Percentiles rank a stretch among this genome's conserved stretches.
phyloP scores from a whole-genome alignment of 75 land plant genomes.

The Pinus taeda region DNA sequence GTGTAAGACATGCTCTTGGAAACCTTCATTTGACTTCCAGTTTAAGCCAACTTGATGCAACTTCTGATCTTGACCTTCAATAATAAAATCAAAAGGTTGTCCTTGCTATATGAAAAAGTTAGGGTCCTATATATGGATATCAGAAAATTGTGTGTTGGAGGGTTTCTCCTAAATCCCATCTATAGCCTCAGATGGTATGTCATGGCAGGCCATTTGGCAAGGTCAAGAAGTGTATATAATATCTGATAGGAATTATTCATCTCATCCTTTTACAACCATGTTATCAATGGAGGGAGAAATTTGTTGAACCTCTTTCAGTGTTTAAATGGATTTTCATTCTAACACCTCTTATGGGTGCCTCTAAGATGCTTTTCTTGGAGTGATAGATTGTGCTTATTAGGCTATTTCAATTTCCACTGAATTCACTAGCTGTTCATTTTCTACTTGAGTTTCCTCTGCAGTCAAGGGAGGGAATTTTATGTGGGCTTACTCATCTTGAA shows the following conservation, averaged over 20 bases:
- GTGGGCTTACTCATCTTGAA: too few relatives aligned
- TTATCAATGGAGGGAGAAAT: too few relatives aligned
- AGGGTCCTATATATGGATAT: background rate
- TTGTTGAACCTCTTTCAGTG: too few relatives aligned
- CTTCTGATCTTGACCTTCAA: background rate
- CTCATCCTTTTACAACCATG: background rate
- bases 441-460: too few relatives aligned
- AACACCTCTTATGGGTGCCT: too few relatives aligned
- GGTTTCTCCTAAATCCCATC: background rate
- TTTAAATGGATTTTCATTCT: too few relatives aligned
- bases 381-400: too few relatives aligned
- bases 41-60: background rate
- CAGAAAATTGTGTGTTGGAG: background rate
- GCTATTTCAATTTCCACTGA: too few relatives aligned
- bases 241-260: background rate
- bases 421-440: too few relatives aligned
- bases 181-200: background rate
- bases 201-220: constrained; percentile 3
- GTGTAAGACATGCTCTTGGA: background rate
- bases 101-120: constrained; percentile 5
- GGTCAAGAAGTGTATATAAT: background rate
- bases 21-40: background rate
- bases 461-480: too few relatives aligned
- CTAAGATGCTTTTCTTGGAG: too few relatives aligned
- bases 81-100: constrained; percentile 4